Evolutionary conservation across 257 asterid species (phyloP).

Genomic region (Solanum appendiculatum): DNA sequence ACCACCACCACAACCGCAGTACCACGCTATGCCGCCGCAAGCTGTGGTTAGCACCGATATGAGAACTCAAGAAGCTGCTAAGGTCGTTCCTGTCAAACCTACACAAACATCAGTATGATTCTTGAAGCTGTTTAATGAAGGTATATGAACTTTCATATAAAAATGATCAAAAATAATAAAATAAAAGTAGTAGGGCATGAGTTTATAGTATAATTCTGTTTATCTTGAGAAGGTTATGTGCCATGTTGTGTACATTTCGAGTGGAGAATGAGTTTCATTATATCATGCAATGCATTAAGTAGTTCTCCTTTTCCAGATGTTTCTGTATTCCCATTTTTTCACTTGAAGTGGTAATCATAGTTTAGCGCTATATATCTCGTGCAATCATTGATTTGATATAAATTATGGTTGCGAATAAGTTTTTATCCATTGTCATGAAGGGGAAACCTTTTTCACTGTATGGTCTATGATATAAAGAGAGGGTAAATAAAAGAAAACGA

Average conservation of each 20-base stretch:
- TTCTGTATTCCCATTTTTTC: neutral
- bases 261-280: neutral
- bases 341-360: too few relatives aligned
- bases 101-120: slow-evolving; percentile 40
- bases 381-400: neutral
- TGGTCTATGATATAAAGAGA: too few relatives aligned
- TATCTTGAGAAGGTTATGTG: neutral
- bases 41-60: slow-evolving; percentile 14
- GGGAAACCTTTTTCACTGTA: too few relatives aligned
- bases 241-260: neutral
- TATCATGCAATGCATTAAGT: neutral
- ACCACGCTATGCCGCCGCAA: slow-evolving; percentile 28
- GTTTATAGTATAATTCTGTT: neutral
- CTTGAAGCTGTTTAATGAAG: neutral
- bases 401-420: neutral
- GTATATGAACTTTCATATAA: neutral
- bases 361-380: too few relatives aligned
- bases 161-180: neutral
- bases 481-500: neutral
- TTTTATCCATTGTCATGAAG: neutral
- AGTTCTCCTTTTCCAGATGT: neutral
- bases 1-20: slow-evolving; percentile 36
- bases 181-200: neutral
- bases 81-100: slow-evolving; percentile 30
- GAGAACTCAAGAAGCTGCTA: slow-evolving; percentile 38